Evolutionary conservation across 1,284 basidiomycete genomes (phyloP), one percentile per base, ranked within the genome.

Genomic region (Sporisorium graminicola): DNA sequence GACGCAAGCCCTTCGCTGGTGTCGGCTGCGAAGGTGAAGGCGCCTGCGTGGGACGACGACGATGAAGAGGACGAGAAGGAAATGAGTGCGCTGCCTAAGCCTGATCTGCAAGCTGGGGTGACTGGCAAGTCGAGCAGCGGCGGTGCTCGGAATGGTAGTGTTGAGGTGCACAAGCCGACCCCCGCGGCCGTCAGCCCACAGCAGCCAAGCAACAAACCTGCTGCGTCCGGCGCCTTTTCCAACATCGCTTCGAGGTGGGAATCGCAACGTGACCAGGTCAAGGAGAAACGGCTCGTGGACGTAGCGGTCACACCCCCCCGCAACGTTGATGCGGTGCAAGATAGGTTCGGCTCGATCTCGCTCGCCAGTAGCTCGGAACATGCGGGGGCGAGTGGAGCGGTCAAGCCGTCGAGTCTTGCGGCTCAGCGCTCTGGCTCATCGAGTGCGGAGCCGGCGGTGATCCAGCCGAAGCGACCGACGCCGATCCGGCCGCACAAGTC

Each of bases 1-100:
- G 50, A 44, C 20, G 3, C 7, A 24, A 46, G 42, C n/a, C 37
- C 54, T 29, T 13, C 44, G 16, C 8, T 26, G 44, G 27, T 53
- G 7, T 42, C 50, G 10, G 24, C 29, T 26, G 55, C 54, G 5
- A 53, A 61, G 24, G 58, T 66, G 12, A 61, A 58, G 14, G 79
- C 77, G 22, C 79, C 79, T 2, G 77, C 76, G 6, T 80, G 79
- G 79, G 79, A 80, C 58, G 78, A 80, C 18, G 79, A 80, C 7
- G 79, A 79, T n/a, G 72, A 78, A 22, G 70, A 67, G 18, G 77
- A 73, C 18, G 62, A 65, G 31, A 73, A 59, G 22, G 74, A 80
- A 66, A 74, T 77, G 67, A 58, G 33, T 5, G 65, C 59, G 5
- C n/a, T 79, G 29, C 64, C 75, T 2, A 62, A 54, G 40, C 77